These are phyloP conservation scores for Aegle marmelos DNA, from an alignment of 345 rosid species.

Conservation along the genomic window DNA sequence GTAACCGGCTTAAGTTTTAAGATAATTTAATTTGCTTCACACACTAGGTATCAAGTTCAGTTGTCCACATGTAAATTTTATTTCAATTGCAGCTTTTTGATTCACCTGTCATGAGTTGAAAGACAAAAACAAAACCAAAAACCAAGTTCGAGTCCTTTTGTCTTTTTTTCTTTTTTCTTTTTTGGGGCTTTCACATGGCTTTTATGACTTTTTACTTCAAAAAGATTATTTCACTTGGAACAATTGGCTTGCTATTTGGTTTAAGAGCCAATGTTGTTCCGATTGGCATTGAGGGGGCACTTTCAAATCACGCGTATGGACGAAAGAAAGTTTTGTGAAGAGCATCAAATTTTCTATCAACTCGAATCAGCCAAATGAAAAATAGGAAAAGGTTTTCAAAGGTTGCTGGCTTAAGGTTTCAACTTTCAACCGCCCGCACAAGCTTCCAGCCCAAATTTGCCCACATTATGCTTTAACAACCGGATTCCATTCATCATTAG, in stretches of 20 bases:
- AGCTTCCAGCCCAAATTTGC: neutral
- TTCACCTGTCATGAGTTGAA: neutral
- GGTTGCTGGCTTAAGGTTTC: neutral
- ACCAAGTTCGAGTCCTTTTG: neutral
- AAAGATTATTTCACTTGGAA: neutral
- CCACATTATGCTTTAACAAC: neutral
- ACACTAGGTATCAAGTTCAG: no score
- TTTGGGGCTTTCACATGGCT: neutral
- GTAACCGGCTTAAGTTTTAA: no score
- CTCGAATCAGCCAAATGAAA: neutral
- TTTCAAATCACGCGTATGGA: slow-evolving; percentile 6
- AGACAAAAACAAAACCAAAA: neutral
- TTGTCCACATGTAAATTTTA: no score
- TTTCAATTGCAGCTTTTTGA: no score
- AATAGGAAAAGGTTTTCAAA: neutral
- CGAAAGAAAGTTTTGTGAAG: neutral
- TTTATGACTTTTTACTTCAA: neutral
- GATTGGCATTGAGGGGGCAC: neutral
- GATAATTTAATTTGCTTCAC: no score
- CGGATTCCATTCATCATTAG: slow-evolving; percentile 15
- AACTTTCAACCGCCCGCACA: neutral
- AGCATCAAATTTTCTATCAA: neutral
- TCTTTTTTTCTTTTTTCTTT: neutral
- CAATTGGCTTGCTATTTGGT: neutral
- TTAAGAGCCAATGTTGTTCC: neutral